Evolutionary conservation across 2,329 filamentous ascomycete genomes (phyloP).

Genomic region (Metarhizium brunneum): DNA sequence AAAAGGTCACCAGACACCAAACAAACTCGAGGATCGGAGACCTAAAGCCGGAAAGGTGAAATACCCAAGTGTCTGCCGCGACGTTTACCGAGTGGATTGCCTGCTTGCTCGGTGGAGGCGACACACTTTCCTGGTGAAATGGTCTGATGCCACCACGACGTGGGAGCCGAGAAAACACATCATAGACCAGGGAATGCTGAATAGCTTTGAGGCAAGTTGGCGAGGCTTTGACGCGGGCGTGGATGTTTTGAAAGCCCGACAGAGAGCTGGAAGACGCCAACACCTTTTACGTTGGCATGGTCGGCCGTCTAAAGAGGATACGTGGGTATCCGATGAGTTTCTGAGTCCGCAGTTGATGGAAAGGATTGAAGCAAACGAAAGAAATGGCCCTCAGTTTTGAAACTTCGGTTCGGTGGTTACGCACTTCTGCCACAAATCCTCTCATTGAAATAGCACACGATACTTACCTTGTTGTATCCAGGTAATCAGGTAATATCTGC

Average conservation of each 20-base stretch:
- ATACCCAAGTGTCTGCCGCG: too few relatives aligned
- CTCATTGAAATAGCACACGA: too few relatives aligned
- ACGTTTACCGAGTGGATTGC: neutral
- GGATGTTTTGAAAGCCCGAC: constrained; percentile 2
- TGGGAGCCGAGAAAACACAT: constrained; percentile 2
- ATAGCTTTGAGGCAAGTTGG: constrained; percentile 3
- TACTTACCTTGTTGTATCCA: too few relatives aligned
- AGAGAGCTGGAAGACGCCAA: neutral
- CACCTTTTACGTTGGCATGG: constrained; percentile 7
- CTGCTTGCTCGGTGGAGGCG: neutral
- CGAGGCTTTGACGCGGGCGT: constrained; percentile 4
- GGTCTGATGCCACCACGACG: neutral
- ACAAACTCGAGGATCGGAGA: neutral
- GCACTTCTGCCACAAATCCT: too few relatives aligned
- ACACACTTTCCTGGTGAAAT: neutral
- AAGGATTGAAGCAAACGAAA: neutral
- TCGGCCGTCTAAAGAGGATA: constrained; percentile 5
- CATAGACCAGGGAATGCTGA: constrained; percentile 4
- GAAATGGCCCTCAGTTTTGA: neutral
- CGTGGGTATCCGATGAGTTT: constrained; percentile 1
- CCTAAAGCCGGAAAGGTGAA: neutral
- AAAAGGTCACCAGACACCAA: neutral
- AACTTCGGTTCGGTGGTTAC: neutral
- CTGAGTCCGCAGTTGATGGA: neutral
- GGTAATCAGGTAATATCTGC: too few relatives aligned